Conservation (phyloP, 2,329 filamentous ascomycete genomes). For the Aspergillaceae sp. region DNA sequence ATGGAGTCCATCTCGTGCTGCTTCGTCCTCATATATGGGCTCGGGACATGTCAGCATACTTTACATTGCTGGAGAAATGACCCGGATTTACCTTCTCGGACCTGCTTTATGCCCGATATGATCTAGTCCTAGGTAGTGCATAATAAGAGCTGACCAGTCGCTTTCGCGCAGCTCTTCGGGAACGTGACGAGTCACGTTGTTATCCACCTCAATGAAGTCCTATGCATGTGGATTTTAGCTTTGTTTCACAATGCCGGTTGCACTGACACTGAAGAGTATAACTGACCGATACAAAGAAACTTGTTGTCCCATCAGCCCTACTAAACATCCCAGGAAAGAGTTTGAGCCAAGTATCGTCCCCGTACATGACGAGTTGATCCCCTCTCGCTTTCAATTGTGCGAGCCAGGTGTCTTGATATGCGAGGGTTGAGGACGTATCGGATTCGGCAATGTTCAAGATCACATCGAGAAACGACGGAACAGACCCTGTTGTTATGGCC, state of each 20-base stretch:
- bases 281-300: conserved; percentile 93
- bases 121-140: conserved; percentile 92
- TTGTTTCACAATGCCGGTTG: conserved; percentile 4
- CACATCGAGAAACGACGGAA: conserved; percentile 95
- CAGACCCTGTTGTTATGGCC: conserved; percentile 92
- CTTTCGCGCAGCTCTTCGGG: conserved; percentile 61
- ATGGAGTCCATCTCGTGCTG: conserved; percentile 89
- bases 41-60: conserved; percentile 27
- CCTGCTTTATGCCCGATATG: conserved; percentile 97
- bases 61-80: neutral
- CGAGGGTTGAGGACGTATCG: conserved; percentile 80
- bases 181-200: conserved; percentile 91
- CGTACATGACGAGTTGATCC: conserved; percentile 85
- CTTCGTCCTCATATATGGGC: conserved; percentile 85
- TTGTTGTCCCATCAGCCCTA: conserved; percentile 83
- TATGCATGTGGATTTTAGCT: conserved; percentile 29
- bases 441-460: conserved; percentile 95
- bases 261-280: neutral
- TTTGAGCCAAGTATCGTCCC: conserved; percentile 97
- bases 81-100: conserved; percentile 56
- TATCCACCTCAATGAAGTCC: conserved; percentile 97
- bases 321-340: conserved; percentile 85
- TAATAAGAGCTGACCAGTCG: conserved; percentile 88
- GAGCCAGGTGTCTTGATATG: conserved; percentile 89
- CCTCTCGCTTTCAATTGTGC: conserved; percentile 74